Conservation (phyloP, 73 alveolate genomes). For the Tetrahymena elliotti region DNA sequence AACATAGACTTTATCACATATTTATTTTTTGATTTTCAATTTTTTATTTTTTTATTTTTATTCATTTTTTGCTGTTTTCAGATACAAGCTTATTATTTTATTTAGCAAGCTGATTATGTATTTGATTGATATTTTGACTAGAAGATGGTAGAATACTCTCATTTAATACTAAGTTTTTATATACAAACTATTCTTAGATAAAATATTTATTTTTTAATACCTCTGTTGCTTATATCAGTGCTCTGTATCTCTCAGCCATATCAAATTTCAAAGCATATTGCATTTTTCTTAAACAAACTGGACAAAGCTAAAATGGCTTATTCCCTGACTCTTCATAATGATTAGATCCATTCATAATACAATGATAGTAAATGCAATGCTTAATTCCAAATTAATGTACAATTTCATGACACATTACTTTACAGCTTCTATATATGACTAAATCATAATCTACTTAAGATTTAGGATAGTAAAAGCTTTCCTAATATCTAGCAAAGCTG, state of each 20-base stretch:
- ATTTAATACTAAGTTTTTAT: not conserved
- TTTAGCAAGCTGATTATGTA: not conserved
- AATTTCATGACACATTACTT: constrained; percentile 69
- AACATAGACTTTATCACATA: not conserved
- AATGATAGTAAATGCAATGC: constrained; percentile 64
- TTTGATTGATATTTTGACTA: not conserved
- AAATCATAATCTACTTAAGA: not conserved
- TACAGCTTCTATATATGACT: not conserved
- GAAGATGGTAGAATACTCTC: not conserved
- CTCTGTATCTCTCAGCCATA: constrained; percentile 1
- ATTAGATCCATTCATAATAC: constrained; percentile 78
- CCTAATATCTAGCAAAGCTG: not conserved
- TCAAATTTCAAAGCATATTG: constrained; percentile 12
- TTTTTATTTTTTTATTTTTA: too few species aligned
- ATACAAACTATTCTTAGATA: not conserved
- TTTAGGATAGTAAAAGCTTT: not conserved
- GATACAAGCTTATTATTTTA: not conserved
- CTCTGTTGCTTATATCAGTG: not conserved
- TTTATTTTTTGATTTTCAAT: not conserved
- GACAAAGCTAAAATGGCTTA: constrained; percentile 74
- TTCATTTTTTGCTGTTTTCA: not conserved
- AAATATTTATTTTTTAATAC: not conserved
- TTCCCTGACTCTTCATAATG: constrained; percentile 64
- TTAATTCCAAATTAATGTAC: constrained; percentile 59
- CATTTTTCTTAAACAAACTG: constrained; percentile 69